These are phyloP conservation scores for Sporothrix phasma DNA, from an alignment of 2,329 filamentous ascomycete genomes.

Conservation along the genomic window DNA sequence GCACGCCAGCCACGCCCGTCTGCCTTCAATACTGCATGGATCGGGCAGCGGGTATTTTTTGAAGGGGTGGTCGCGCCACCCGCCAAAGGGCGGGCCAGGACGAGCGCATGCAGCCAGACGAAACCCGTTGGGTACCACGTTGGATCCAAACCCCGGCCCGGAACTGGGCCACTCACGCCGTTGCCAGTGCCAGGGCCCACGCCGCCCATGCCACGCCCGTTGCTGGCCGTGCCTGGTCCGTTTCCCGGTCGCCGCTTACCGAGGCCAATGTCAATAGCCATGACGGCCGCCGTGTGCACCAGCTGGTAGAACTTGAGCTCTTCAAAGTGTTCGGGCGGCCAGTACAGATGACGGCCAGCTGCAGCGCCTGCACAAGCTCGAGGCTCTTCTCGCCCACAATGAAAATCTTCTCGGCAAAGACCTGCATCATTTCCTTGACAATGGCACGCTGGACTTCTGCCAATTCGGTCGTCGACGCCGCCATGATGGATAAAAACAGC, in stretches of 20 bases:
- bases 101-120: neutral
- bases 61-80: constrained; percentile 34
- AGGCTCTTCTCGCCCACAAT: constrained; percentile 69
- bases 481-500: constrained; percentile 62
- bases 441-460: constrained; percentile 50
- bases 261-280: constrained; percentile 76
- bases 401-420: constrained; percentile 65
- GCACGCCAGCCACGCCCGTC: constrained; percentile 49
- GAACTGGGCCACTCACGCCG: neutral
- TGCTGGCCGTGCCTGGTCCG: neutral
- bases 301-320: constrained; percentile 87
- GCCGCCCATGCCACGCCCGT: neutral
- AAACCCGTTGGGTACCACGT: constrained; percentile 15
- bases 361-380: constrained; percentile 70
- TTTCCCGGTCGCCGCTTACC: constrained; percentile 32
- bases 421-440: constrained; percentile 58
- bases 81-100: constrained; percentile 8
- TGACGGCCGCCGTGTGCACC: constrained; percentile 67
- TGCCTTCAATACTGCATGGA: constrained; percentile 43
- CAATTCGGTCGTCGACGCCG: constrained; percentile 51
- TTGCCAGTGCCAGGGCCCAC: neutral
- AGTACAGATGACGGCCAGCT: constrained; percentile 73
- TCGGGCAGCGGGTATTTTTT: constrained; percentile 37
- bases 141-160: neutral
- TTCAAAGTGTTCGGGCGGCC: constrained; percentile 71